Conservation (phyloP, 768 basidiomycete species). For the Lentinula sp. region DNA sequence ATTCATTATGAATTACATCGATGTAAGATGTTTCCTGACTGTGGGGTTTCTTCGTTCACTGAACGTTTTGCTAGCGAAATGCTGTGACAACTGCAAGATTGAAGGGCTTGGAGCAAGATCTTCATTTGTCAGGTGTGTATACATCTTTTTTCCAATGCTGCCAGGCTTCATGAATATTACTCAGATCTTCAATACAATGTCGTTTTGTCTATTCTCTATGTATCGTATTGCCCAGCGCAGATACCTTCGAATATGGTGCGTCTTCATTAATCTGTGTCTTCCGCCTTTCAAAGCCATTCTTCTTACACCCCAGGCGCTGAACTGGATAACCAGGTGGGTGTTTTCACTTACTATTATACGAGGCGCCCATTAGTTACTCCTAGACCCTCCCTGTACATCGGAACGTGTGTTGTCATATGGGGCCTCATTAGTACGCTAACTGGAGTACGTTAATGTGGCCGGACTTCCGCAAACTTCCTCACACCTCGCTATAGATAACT, state of each 20-base stretch:
- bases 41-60: background rate
- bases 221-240: conserved; percentile 56
- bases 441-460: conserved; percentile 34
- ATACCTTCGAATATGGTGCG: conserved; percentile 63
- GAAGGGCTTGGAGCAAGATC: conserved; percentile 44
- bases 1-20: conserved; percentile 64
- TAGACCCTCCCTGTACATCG: conserved; percentile 61
- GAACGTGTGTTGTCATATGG: conserved; percentile 54
- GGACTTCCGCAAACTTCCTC: background rate
- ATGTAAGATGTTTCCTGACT: conserved; percentile 29
- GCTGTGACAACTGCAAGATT: conserved; percentile 45
- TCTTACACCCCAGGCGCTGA: conserved; percentile 38
- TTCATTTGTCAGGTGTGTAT: conserved; percentile 33
- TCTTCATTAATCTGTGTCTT: background rate
- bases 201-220: conserved; percentile 48
- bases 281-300: background rate
- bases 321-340: conserved; percentile 42
- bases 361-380: background rate
- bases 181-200: conserved; percentile 48
- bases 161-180: conserved; percentile 8
- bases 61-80: conserved; percentile 27
- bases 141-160: conserved; percentile 1
- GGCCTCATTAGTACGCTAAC: conserved; percentile 58
- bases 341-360: background rate
- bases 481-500: conserved; percentile 33